A percentile compares a stretch with the other conserved stretches of the same genome.
phyloP scores from a whole-genome alignment of 2,329 filamentous ascomycete species.

The Beauveria asiatica region DNA sequence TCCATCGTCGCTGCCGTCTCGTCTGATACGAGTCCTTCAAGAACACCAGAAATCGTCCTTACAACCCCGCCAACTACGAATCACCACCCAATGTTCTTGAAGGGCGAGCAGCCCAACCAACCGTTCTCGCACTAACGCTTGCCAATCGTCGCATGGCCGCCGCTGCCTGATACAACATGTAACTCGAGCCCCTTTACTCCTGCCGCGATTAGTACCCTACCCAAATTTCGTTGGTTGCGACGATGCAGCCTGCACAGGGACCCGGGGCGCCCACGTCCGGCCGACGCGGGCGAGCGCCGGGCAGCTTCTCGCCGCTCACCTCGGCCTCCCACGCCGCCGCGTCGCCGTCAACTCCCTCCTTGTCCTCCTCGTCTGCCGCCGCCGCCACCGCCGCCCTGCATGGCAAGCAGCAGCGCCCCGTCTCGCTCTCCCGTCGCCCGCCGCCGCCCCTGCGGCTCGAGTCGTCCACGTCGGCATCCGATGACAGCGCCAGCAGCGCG shows the following conservation, averaged over 20 bases:
- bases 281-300: slow-evolving; percentile 37
- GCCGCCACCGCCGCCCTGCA: slow-evolving; percentile 15
- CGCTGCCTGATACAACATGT: not conserved
- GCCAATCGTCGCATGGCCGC: not conserved
- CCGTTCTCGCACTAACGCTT: not conserved
- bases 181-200: not conserved
- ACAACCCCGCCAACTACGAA: not conserved
- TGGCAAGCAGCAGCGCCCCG: slow-evolving; percentile 16
- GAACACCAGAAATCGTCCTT: not conserved
- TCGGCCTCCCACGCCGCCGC: slow-evolving; percentile 20
- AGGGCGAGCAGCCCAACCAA: not conserved
- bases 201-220: slow-evolving; percentile 6
- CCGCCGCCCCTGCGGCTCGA: slow-evolving; percentile 26
- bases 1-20: not conserved
- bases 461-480: slow-evolving; percentile 14
- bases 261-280: slow-evolving; percentile 25
- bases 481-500: slow-evolving; percentile 10
- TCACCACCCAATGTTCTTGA: not conserved
- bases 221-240: slow-evolving; percentile 21
- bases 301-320: slow-evolving; percentile 47
- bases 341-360: slow-evolving; percentile 12
- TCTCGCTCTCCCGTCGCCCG: slow-evolving; percentile 20
- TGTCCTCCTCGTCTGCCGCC: slow-evolving; percentile 16
- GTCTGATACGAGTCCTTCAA: not conserved
- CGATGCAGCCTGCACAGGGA: slow-evolving; percentile 37